Conservation (phyloP, 306 rosid species). For the Fragaria vesca region DNA sequence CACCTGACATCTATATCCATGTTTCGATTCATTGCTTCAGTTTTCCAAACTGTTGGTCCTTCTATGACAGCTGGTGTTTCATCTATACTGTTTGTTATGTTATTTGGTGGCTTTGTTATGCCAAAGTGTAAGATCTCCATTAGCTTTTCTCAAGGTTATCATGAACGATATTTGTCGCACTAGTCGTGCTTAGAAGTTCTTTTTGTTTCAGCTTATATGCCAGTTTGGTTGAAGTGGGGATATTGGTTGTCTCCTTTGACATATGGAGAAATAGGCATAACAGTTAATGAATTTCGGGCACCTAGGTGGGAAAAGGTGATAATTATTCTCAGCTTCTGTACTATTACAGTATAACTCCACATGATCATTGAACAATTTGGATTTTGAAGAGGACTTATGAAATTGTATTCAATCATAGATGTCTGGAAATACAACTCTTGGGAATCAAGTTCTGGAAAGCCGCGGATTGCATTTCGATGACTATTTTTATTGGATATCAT, state of each 20-base stretch:
- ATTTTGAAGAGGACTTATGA: background rate
- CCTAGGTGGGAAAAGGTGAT: constrained; percentile 32
- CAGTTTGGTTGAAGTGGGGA: constrained; percentile 36
- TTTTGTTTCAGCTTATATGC: constrained; percentile 40
- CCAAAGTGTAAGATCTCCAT: constrained; percentile 23
- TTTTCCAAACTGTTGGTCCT: constrained; percentile 27
- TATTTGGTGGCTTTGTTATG: constrained; percentile 39
- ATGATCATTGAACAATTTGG: background rate
- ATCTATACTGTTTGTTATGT: constrained; percentile 11
- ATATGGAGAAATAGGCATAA: constrained; percentile 35
- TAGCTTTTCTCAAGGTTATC: background rate
- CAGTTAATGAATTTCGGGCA: constrained; percentile 35
- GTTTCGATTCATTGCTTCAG: constrained; percentile 37
- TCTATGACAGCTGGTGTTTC: constrained; percentile 28
- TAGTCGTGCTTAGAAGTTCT: background rate
- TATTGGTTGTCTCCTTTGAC: constrained; percentile 37
- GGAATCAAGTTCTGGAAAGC: constrained; percentile 35
- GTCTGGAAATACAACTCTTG: constrained; percentile 31
- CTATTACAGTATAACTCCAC: background rate
- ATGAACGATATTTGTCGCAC: background rate
- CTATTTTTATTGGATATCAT: constrained; percentile 45
- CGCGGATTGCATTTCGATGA: constrained; percentile 38
- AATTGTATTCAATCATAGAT: constrained; percentile 12
- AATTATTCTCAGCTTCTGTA: background rate
- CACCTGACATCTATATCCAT: constrained; percentile 35